A percentile compares a stretch with the other conserved stretches of the same genome.
Evolutionary conservation across 208 protist species (phyloP).

Genomic region (Leishmania amazonensis): DNA sequence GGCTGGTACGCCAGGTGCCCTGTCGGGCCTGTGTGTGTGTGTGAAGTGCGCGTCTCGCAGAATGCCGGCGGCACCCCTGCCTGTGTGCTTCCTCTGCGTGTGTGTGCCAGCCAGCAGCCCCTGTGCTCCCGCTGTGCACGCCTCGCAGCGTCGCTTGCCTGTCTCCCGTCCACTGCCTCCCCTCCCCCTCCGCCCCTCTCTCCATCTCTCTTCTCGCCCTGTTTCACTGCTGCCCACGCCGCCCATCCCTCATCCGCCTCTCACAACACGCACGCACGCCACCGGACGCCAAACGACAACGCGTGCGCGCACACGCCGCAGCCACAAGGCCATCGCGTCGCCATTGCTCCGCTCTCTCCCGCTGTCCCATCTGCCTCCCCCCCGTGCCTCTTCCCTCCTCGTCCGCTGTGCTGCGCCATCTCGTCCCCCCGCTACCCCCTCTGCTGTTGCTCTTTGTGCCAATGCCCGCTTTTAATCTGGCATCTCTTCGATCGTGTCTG

Average conservation of each 20-base stretch:
- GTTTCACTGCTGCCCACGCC: background rate
- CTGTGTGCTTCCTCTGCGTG: too few relatives aligned
- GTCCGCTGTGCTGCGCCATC: background rate
- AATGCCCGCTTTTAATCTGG: too few relatives aligned
- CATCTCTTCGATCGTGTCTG: background rate
- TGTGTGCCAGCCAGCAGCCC: too few relatives aligned
- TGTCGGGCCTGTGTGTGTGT: too few relatives aligned
- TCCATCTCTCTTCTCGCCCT: background rate
- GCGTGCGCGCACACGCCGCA: conserved; percentile 14
- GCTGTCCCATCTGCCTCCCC: background rate
- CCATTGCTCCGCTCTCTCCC: too few relatives aligned
- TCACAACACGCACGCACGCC: conserved; percentile 32
- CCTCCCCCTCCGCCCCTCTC: background rate
- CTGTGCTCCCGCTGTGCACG: too few relatives aligned
- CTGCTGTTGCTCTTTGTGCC: background rate
- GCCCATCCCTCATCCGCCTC: background rate
- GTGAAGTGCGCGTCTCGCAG: too few relatives aligned
- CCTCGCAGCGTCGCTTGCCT: background rate
- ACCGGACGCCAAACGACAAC: background rate
- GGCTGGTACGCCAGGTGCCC: too few relatives aligned
- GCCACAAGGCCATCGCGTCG: background rate
- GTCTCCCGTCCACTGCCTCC: background rate
- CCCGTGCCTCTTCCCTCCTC: too few relatives aligned
- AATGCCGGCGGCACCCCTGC: too few relatives aligned
- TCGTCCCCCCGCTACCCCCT: background rate